Percentiles rank a stretch among this genome's conserved stretches.
Evolutionary conservation across 352 stramenopile genomes (phyloP).

Genomic region (Phytophthora tubulina): DNA sequence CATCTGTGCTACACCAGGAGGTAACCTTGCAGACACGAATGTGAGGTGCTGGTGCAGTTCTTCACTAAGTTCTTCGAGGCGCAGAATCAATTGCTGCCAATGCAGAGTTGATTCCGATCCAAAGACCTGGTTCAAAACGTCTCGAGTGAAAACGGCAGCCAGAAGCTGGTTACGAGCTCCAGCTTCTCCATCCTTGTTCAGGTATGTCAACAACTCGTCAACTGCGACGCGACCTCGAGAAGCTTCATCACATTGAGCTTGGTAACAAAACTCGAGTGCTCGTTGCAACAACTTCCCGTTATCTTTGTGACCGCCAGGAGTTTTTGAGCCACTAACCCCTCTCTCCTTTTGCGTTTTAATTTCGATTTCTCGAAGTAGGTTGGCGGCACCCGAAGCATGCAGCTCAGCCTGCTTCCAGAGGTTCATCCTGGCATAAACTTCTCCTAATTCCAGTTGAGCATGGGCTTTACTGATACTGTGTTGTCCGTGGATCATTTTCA

Average conservation of each 20-base stretch:
- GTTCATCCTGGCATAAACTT: constrained; percentile 63
- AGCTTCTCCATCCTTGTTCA: constrained; percentile 18
- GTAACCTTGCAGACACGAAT: constrained; percentile 37
- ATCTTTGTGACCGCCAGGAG: constrained; percentile 3
- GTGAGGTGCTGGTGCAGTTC: constrained; percentile 51
- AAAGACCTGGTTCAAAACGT: constrained; percentile 37
- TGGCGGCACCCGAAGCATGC: constrained; percentile 49
- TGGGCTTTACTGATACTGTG: constrained; percentile 49
- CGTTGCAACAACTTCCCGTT: constrained; percentile 27
- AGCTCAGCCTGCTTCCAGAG: constrained; percentile 78
- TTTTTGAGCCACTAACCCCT: not conserved
- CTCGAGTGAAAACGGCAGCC: constrained; percentile 20
- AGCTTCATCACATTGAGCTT: constrained; percentile 32
- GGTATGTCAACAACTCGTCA: constrained; percentile 13
- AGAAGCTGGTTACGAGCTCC: constrained; percentile 25
- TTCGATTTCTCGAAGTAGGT: constrained; percentile 51
- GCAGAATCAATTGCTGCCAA: constrained; percentile 71
- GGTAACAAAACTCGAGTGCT: constrained; percentile 43
- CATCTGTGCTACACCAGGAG: constrained; percentile 27
- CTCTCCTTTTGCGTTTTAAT: constrained; percentile 3
- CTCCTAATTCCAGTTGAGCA: constrained; percentile 64
- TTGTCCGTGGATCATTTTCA: constrained; percentile 58
- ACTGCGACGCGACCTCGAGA: constrained; percentile 30
- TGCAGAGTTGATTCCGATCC: constrained; percentile 47
- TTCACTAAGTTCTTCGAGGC: constrained; percentile 48